phyloP scores from a whole-genome alignment of 768 basidiomycete genomes.

The Gymnopilus dilepis region DNA sequence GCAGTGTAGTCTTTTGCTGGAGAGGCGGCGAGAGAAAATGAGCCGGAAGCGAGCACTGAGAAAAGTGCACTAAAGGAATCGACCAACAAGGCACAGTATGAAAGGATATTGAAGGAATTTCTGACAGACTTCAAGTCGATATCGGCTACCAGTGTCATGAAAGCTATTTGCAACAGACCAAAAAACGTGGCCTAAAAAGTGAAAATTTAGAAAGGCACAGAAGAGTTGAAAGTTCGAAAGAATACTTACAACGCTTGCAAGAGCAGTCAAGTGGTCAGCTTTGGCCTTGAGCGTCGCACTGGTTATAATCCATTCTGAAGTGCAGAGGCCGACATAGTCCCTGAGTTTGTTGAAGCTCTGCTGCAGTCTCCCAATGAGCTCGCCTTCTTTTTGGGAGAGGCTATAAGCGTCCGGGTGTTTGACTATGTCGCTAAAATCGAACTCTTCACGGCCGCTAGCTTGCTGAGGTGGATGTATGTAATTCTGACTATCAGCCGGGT shows the following conservation, averaged over 20 bases:
- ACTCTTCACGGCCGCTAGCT: no score
- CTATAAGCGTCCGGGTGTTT: no score
- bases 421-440: no score
- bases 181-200: background rate
- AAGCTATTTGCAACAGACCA: background rate
- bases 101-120: background rate
- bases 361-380: no score
- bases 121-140: background rate
- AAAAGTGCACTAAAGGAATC: background rate
- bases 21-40: background rate
- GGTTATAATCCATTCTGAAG: background rate
- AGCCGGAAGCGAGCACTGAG: background rate
- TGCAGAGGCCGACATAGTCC: background rate
- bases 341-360: no score
- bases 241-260: background rate
- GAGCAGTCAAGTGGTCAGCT: background rate
- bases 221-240: background rate
- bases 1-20: background rate
- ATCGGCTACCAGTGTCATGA: background rate
- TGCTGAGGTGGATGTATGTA: no score
- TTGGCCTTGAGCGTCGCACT: background rate
- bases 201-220: background rate
- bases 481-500: no score
- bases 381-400: no score
- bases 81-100: background rate